phyloP scores from a whole-genome alignment of 495 filamentous ascomycete genomes.

The Penicillium argentinense region DNA sequence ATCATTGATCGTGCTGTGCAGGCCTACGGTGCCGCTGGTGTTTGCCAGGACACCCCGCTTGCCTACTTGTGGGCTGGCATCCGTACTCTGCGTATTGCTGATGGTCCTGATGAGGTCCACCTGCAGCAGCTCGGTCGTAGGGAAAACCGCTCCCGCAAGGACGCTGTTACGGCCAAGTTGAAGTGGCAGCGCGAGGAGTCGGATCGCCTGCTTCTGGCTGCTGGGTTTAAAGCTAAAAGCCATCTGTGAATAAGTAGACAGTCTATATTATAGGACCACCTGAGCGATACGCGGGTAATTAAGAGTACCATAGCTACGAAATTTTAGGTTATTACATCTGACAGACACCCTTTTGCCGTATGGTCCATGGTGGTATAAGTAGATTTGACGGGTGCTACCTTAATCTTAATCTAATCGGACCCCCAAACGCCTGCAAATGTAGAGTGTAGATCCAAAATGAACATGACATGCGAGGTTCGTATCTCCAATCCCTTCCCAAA shows the following conservation, averaged over 20 bases:
- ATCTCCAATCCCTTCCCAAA: slow-evolving; percentile 13
- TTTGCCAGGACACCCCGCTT: slow-evolving; percentile 88
- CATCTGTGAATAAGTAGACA: slow-evolving; percentile 27
- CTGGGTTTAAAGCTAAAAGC: slow-evolving; percentile 52
- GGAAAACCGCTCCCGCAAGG: slow-evolving; percentile 71
- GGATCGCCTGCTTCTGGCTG: slow-evolving; percentile 62
- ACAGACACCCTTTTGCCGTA: no score
- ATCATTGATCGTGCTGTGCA: slow-evolving; percentile 90
- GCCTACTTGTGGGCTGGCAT: slow-evolving; percentile 84
- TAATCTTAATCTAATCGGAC: no score
- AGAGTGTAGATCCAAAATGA: slow-evolving; percentile 8
- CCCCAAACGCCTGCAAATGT: slow-evolving; percentile 24
- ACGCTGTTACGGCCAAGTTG: slow-evolving; percentile 60
- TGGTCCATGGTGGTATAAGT: slow-evolving; percentile 1
- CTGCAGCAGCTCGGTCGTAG: slow-evolving; percentile 84
- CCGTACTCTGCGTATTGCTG: slow-evolving; percentile 79
- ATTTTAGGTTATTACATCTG: no score
- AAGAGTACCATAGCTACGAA: no score
- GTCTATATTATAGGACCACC: not conserved
- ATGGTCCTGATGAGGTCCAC: slow-evolving; percentile 94
- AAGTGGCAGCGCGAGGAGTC: slow-evolving; percentile 63
- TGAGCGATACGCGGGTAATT: not conserved
- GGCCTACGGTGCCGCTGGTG: slow-evolving; percentile 79
- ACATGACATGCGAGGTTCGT: slow-evolving; percentile 21
- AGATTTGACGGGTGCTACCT: slow-evolving; percentile 14